These are phyloP conservation scores for Saccharomycopsis capsularis DNA, from an alignment of 805 yeast species.

Conservation along the genomic window DNA sequence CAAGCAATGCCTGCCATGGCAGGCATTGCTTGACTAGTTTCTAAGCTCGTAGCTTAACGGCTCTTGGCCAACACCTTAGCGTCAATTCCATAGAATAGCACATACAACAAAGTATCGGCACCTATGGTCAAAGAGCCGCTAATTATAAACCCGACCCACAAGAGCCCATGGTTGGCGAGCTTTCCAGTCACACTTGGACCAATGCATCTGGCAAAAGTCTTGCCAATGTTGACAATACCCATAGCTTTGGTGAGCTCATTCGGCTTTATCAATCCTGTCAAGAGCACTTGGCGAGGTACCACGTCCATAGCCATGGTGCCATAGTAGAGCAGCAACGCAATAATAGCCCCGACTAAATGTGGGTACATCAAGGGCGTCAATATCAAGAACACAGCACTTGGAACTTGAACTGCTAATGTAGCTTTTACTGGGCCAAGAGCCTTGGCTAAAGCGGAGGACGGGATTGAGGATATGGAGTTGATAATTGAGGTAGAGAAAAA, in stretches of 20 bases:
- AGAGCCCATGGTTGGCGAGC: slow-evolving; percentile 45
- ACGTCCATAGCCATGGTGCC: slow-evolving; percentile 80
- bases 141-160: slow-evolving; percentile 47
- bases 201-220: slow-evolving; percentile 74
- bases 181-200: slow-evolving; percentile 80
- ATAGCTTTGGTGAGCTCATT: slow-evolving; percentile 66
- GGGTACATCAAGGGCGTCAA: slow-evolving; percentile 42
- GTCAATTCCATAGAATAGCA: slow-evolving; percentile 31
- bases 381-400: slow-evolving; percentile 62
- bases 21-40: no score
- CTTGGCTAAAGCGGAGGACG: slow-evolving; percentile 66
- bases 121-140: slow-evolving; percentile 41
- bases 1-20: no score
- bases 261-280: slow-evolving; percentile 58
- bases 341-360: slow-evolving; percentile 37
- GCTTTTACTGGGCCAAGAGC: slow-evolving; percentile 73
- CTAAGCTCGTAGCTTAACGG: no score
- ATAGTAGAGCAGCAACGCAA: slow-evolving; percentile 47
- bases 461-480: slow-evolving; percentile 64
- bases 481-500: slow-evolving; percentile 59
- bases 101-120: slow-evolving; percentile 31
- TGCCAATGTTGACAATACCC: slow-evolving; percentile 82
- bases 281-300: slow-evolving; percentile 78
- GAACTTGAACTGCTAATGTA: slow-evolving; percentile 65
- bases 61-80: slow-evolving; percentile 13